Percentiles rank a stretch among this genome's conserved stretches.
Evolutionary conservation across 768 basidiomycete species (phyloP).

Genomic region (Rhizopogon vesiculosus): DNA sequence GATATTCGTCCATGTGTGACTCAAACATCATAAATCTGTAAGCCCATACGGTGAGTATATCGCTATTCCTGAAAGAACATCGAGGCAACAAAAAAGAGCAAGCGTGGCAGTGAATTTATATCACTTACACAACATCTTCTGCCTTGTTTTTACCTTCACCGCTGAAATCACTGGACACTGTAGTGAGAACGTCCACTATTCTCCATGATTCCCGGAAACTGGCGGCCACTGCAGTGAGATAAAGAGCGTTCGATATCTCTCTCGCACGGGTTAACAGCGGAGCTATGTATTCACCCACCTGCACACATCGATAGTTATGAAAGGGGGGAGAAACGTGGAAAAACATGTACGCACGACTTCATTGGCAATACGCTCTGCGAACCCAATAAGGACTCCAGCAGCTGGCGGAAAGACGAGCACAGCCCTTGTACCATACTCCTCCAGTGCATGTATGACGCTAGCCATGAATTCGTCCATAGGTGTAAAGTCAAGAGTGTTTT

Average conservation of each 20-base stretch:
- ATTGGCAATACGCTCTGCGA: constrained; percentile 76
- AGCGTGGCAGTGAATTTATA: background rate
- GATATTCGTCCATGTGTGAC: constrained; percentile 94
- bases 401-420: constrained; percentile 82
- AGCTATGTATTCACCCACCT: constrained; percentile 87
- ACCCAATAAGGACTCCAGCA: constrained; percentile 72
- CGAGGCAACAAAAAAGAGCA: constrained; percentile 8
- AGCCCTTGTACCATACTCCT: constrained; percentile 75
- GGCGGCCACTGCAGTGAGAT: constrained; percentile 83
- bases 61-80: background rate
- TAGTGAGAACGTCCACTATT: constrained; percentile 72
- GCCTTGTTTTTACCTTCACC: constrained; percentile 26
- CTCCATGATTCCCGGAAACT: constrained; percentile 86
- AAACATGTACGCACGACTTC: constrained; percentile 63
- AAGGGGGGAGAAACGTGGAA: constrained; percentile 2
- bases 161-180: constrained; percentile 35
- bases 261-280: constrained; percentile 74
- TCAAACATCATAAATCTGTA: constrained; percentile 92
- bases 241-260: constrained; percentile 64
- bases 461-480: constrained; percentile 93
- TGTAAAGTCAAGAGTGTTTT: constrained; percentile 74
- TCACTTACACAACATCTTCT: constrained; percentile 79
- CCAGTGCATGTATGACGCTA: constrained; percentile 56
- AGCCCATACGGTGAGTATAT: background rate
- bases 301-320: constrained; percentile 1